Base-by-base conservation (phyloP, 2,329 filamentous ascomycete species). In the Coleophoma cylindrospora region DNA sequence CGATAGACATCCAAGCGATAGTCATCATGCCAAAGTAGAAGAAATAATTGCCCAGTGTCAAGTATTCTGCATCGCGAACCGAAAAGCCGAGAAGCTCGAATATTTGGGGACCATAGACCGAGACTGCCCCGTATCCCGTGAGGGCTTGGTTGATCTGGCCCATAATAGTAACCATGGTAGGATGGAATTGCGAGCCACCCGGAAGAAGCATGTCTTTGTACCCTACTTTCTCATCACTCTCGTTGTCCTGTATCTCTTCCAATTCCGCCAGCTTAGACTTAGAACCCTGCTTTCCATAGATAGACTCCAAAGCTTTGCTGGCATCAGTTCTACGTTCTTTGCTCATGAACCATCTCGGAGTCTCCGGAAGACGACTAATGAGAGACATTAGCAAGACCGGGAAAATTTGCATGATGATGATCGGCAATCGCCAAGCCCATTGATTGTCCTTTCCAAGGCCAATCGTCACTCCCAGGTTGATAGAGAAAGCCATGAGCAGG, bases 1-100 rank as follows among this genome's bases (percentile, higher is more conserved):
- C 77, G 53, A 84, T 80, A 10, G 79, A 68, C 15, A 81, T 63
- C 80, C 80, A 84, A 4, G 80, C 78, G 10, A 80, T 63, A 1
- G 79, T 83, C 80, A 83, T 84, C 55, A 81, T 73, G 45, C 76
- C 55, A 59, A 83, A 78, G 63, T 84, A 84, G 15, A 74, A 80
- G 38, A 79, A 65, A 64, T 83, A 84, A 64, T 84, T 84, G 27
- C 71, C 78, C 43, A 81, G 71, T 0, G 80, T 83, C 13, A 82
- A 65, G 53, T 74, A 77, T 61, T 84, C 80, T 1, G 80, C 74
- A 14, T 65, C 66, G 4, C 65, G 66, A 34, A 75, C 72, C 15
- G 64, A 62, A 60, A 83, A 81, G 14, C 80, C 79, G 3, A 84
- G 73, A 10, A 84, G 74, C 54, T 80, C 74, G 61, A 84, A 84